A percentile compares a stretch with the other conserved stretches of the same genome.
These are phyloP conservation scores for Rutstroemia sp. DNA, from an alignment of 2,329 filamentous ascomycete species.

Conservation along the genomic window DNA sequence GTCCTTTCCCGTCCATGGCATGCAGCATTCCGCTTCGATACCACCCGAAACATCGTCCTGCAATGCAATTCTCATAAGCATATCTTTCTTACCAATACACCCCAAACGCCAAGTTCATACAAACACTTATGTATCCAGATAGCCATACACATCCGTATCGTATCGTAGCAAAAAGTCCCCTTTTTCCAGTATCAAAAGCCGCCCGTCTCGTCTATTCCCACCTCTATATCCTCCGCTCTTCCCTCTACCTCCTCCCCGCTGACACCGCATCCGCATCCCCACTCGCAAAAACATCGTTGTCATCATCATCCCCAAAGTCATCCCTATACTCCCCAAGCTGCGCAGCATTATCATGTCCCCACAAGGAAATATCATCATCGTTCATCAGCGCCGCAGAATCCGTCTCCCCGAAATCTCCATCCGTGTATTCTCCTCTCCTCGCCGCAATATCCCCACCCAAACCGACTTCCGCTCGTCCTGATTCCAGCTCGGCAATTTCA, in stretches of 20 bases:
- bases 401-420: slow-evolving; percentile 13
- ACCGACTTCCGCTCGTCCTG: slow-evolving; percentile 13
- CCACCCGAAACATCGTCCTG: not conserved
- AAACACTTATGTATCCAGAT: not conserved
- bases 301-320: slow-evolving; percentile 26
- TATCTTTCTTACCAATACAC: not conserved
- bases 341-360: slow-evolving; percentile 23
- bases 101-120: not conserved
- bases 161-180: not conserved
- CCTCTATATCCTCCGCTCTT: slow-evolving; percentile 2
- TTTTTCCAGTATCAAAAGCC: not conserved
- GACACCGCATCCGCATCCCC: slow-evolving; percentile 17
- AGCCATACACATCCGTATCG: not conserved
- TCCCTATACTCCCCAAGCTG: slow-evolving; percentile 21
- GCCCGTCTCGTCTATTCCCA: not conserved
- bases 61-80: not conserved
- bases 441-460: slow-evolving; percentile 5
- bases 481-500: slow-evolving; percentile 29
- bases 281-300: slow-evolving; percentile 20
- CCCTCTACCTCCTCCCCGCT: slow-evolving; percentile 5
- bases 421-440: slow-evolving; percentile 15
- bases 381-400: slow-evolving; percentile 26
- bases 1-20: not conserved
- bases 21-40: not conserved
- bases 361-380: slow-evolving; percentile 30